These are phyloP conservation scores for Aschersonia sp. DNA, from an alignment of 2,329 filamentous ascomycete genomes.

Conservation along the genomic window DNA sequence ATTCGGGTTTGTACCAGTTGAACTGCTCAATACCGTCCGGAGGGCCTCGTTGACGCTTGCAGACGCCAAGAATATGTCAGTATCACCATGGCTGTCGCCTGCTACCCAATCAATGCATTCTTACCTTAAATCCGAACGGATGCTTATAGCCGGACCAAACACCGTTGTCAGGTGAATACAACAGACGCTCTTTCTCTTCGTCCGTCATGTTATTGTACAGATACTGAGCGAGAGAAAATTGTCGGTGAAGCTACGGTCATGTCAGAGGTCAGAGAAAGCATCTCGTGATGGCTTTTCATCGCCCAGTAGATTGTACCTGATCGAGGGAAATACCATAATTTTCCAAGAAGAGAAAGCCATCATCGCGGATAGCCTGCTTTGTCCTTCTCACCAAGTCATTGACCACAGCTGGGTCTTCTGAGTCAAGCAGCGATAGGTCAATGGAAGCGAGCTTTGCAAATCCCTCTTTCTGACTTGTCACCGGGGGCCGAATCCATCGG, in stretches of 20 bases:
- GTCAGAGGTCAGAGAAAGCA: not conserved
- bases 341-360: slow-evolving; percentile 30
- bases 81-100: no score
- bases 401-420: slow-evolving; percentile 24
- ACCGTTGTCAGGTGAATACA: slow-evolving; percentile 29
- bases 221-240: slow-evolving; percentile 35
- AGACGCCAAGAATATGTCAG: not conserved
- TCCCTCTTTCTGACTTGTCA: slow-evolving; percentile 27
- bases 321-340: slow-evolving; percentile 34
- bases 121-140: slow-evolving; percentile 27
- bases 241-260: slow-evolving; percentile 24
- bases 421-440: slow-evolving; percentile 27
- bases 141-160: slow-evolving; percentile 35
- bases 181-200: slow-evolving; percentile 30
- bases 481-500: slow-evolving; percentile 26
- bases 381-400: slow-evolving; percentile 25
- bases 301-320: slow-evolving; percentile 9
- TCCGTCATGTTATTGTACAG: slow-evolving; percentile 33
- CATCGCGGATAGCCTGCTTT: slow-evolving; percentile 25
- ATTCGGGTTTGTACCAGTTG: slow-evolving; percentile 35
- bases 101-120: not conserved
- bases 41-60: slow-evolving; percentile 23
- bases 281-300: not conserved
- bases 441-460: slow-evolving; percentile 27
- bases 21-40: slow-evolving; percentile 38